Evolutionary conservation across 495 filamentous ascomycete genomes (phyloP).

Genomic region (Daldinia bambusicola): DNA sequence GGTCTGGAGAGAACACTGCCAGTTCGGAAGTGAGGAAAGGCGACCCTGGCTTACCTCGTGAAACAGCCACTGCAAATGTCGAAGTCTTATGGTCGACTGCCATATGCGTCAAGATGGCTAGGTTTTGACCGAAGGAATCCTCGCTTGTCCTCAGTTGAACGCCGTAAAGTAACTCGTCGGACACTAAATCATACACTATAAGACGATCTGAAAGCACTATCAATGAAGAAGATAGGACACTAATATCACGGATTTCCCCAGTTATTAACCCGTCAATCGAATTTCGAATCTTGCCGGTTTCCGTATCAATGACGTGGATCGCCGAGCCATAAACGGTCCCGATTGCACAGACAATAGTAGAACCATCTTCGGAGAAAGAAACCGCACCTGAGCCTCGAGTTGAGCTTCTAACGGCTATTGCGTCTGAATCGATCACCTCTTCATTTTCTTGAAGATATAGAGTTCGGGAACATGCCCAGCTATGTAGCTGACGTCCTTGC

Average conservation of each 20-base stretch:
- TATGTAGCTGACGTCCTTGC: slow-evolving; percentile 64
- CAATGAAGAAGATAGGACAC: slow-evolving; percentile 68
- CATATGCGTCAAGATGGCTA: slow-evolving; percentile 63
- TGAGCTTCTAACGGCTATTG: slow-evolving; percentile 17
- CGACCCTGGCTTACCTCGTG: slow-evolving; percentile 46
- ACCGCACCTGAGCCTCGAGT: slow-evolving; percentile 63
- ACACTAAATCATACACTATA: slow-evolving; percentile 73
- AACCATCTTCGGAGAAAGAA: slow-evolving; percentile 87
- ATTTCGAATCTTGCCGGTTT: slow-evolving; percentile 63
- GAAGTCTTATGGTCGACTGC: slow-evolving; percentile 65
- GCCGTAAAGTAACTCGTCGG: slow-evolving; percentile 65
- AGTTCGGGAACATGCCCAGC: slow-evolving; percentile 75
- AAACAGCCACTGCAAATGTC: slow-evolving; percentile 68
- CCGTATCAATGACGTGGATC: slow-evolving; percentile 69
- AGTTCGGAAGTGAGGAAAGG: slow-evolving; percentile 58
- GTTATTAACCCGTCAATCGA: slow-evolving; percentile 65
- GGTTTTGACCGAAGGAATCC: slow-evolving; percentile 28
- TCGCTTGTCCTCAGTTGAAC: slow-evolving; percentile 46
- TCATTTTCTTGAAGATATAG: slow-evolving; percentile 64
- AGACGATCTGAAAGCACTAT: slow-evolving; percentile 71
- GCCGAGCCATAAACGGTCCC: slow-evolving; percentile 57
- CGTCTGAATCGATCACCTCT: slow-evolving; percentile 50
- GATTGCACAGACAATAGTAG: slow-evolving; percentile 73
- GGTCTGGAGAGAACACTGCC: slow-evolving; percentile 64
- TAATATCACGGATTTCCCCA: slow-evolving; percentile 64